Base-by-base conservation (phyloP, 441 rosid genomes). In the Melastoma candidum region DNA sequence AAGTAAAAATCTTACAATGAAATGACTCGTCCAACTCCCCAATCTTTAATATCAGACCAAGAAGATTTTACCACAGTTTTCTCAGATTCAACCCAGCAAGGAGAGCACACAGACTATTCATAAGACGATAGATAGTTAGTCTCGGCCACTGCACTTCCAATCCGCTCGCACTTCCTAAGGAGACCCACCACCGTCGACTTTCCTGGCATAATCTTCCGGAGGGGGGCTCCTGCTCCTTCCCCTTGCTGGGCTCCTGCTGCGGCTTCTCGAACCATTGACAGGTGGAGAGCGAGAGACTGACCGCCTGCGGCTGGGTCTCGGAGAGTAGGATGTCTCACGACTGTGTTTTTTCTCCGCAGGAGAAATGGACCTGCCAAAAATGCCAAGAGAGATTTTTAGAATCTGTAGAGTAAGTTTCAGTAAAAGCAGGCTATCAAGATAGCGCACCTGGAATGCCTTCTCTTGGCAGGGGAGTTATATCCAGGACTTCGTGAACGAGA, bases 281-380 rank as follows among this genome's bases (percentile, higher is more conserved):
- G 78, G 75, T 43, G 84, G 87, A 62, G 87, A 85, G 8, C 72
- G 84, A 10, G 95, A 90, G 66, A 74, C 77, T 51, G 90, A 76
- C 73, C 86, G 71, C 73, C 72, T 88, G 62, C 66, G 74, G 44
- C 64, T 59, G 41, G 47, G 69, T 22, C 26, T 39, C 7, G 54
- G 60, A 2, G 69, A 60, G 59, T 54, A 59, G 7, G 69, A 65
- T 51, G 59, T 59, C 44, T 65, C 69, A 7, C 57, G 27, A 62
- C 72, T 78, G n/a, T 76, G 65, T 63, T 75, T 76, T 52, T 65
- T 74, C 65, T 70, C 95, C 58, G 73, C 77, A n/a, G 95, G 95
- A 24, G 98, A 79, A 49, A 71, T 60, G 45, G 98, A 85, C 69
- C 98, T 92, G 73, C n/a, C 45, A 44, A 43, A 14, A 7, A 7